Evolutionary conservation across 2,329 filamentous ascomycete genomes (phyloP).

Genomic region (Colletotrichum somersetense): DNA sequence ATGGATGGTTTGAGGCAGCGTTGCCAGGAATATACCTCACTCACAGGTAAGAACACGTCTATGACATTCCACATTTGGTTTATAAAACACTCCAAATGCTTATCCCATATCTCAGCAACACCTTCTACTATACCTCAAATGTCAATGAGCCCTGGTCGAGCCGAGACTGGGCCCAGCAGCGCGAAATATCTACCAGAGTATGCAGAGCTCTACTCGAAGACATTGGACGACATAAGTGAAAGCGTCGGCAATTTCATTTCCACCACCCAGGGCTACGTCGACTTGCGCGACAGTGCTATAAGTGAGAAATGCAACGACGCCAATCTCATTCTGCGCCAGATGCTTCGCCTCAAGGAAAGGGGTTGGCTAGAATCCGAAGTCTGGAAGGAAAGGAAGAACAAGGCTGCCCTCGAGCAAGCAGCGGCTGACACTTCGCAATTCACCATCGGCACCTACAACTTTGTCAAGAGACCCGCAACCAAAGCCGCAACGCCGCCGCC

Average conservation of each 20-base stretch:
- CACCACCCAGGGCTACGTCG: not conserved
- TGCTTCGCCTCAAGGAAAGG: not conserved
- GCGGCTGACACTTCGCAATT: not conserved
- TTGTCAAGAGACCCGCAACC: not conserved
- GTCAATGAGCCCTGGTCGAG: not conserved
- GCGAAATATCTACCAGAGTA: not conserved
- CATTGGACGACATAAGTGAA: not conserved
- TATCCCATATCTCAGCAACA: not conserved
- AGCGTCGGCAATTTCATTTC: not conserved
- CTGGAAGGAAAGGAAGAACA: not conserved
- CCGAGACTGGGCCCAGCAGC: not conserved
- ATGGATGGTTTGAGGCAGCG: not conserved
- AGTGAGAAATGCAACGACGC: constrained; percentile 37
- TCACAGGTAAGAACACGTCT: not conserved
- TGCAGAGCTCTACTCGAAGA: not conserved
- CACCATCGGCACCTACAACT: not conserved
- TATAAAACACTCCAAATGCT: not conserved
- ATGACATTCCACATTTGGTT: too few species aligned
- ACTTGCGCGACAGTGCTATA: not conserved
- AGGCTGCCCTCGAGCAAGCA: not conserved
- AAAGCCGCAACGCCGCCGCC: not conserved
- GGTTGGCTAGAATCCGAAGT: not conserved
- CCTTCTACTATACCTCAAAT: not conserved
- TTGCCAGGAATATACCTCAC: not conserved
- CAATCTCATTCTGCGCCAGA: constrained; percentile 32